Conservation (phyloP, 495 filamentous ascomycete species). For the Acidiella bohemica region DNA sequence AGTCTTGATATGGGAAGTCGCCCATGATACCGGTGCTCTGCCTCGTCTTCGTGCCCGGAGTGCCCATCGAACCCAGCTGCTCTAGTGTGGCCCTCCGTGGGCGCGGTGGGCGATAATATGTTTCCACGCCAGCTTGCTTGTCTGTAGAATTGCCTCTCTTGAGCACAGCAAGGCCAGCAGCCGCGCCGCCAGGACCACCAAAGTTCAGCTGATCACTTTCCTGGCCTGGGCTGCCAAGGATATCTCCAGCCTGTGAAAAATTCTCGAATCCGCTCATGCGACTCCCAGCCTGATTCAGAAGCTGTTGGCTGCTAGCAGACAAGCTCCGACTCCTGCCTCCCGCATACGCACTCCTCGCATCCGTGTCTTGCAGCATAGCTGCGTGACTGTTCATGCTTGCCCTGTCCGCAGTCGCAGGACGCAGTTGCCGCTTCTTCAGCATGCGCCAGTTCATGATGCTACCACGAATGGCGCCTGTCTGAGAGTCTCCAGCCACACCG, state of each 20-base stretch:
- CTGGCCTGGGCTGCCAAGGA: background rate
- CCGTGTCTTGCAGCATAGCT: conserved; percentile 58
- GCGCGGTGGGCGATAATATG: conserved; percentile 73
- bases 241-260: conserved; percentile 6
- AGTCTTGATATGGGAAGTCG: conserved; percentile 35
- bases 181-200: conserved; percentile 28
- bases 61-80: conserved; percentile 13
- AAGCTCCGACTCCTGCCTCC: conserved; percentile 61
- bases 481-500: conserved; percentile 14
- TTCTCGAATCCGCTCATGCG: conserved; percentile 17
- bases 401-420: conserved; percentile 36
- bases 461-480: conserved; percentile 15
- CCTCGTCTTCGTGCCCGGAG: conserved; percentile 30
- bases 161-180: background rate
- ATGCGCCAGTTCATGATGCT: conserved; percentile 16
- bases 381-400: conserved; percentile 69
- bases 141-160: conserved; percentile 2
- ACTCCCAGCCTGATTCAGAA: conserved; percentile 34
- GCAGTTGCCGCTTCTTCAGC: conserved; percentile 15
- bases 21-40: conserved; percentile 38
- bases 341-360: conserved; percentile 49
- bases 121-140: too few species aligned
- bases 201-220: conserved; percentile 27
- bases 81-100: conserved; percentile 43
- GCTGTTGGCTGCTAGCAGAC: conserved; percentile 66